Conservation (phyloP, 371 early-diverging fungal species). For the Mortierella sp. region DNA sequence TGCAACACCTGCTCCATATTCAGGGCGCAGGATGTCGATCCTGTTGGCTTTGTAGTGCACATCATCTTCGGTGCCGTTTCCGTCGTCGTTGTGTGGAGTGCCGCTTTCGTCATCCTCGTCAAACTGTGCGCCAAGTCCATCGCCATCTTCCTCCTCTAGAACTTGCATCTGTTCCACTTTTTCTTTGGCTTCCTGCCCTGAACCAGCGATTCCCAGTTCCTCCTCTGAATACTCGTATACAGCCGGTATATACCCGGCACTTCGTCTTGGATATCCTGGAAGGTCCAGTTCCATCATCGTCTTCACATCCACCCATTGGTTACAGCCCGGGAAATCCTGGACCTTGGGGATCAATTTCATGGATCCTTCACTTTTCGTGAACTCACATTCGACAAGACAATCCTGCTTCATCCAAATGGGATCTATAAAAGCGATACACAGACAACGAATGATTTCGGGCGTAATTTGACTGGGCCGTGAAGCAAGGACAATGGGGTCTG, state of each 20-base stretch:
- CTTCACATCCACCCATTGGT: constrained; percentile 21
- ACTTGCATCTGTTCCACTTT: constrained; percentile 1
- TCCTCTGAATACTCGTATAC: constrained; percentile 11
- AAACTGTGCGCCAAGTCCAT: background rate
- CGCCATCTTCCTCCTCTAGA: constrained; percentile 7
- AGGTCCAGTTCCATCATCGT: constrained; percentile 14
- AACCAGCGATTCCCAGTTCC: background rate
- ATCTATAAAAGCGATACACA: constrained; percentile 24
- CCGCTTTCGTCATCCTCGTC: no score
- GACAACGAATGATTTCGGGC: constrained; percentile 14
- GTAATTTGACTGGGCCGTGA: background rate
- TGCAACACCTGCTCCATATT: no score
- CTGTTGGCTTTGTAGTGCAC: no score
- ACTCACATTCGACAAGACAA: constrained; percentile 23
- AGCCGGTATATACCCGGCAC: constrained; percentile 9
- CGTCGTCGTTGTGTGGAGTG: no score
- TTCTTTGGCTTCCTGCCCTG: background rate
- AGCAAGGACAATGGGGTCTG: constrained; percentile 9
- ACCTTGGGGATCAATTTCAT: constrained; percentile 19
- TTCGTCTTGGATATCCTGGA: constrained; percentile 7
- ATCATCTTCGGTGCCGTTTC: no score
- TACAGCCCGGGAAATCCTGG: constrained; percentile 18
- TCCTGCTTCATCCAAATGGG: constrained; percentile 26
- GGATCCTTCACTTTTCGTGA: constrained; percentile 6
- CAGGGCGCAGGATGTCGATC: no score